Percentiles rank a stretch among this genome's conserved stretches.
phyloP scores from a whole-genome alignment of 306 rosid genomes.

The Cyamopsis tetragonoloba region DNA sequence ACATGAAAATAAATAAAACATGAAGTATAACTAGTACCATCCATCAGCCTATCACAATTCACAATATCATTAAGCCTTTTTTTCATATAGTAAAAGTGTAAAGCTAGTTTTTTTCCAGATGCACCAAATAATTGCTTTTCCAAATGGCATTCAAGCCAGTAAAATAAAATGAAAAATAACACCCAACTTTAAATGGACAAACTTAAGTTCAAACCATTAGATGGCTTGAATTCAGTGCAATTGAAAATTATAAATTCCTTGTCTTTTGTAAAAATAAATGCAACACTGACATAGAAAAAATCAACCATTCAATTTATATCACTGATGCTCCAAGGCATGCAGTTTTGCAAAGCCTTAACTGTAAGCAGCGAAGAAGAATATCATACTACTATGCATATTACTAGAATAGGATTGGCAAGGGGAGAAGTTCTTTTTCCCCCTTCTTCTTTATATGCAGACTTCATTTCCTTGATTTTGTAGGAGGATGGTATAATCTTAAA shows the following conservation, averaged over 20 bases:
- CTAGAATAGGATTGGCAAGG: not conserved
- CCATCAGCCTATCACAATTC: slow-evolving; percentile 2
- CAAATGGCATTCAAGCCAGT: not conserved
- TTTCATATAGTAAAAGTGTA: too few species aligned
- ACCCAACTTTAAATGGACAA: not conserved
- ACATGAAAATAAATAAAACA: not conserved
- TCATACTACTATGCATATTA: not conserved
- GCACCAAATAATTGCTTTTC: not conserved
- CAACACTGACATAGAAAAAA: not conserved
- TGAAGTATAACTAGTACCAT: not conserved
- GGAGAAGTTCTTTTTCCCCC: not conserved
- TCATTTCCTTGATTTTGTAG: not conserved
- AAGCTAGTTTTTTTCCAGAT: too few species aligned
- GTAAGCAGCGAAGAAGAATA: not conserved
- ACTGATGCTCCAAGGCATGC: not conserved
- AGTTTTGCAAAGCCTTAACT: not conserved
- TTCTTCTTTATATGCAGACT: not conserved
- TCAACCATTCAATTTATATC: not conserved
- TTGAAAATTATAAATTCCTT: not conserved
- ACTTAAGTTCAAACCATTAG: not conserved
- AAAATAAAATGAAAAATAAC: not conserved
- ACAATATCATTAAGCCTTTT: not conserved
- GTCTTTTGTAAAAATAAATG: not conserved
- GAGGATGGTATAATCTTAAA: not conserved
- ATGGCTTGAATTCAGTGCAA: not conserved